Evolutionary conservation across 2,329 filamentous ascomycete species (phyloP).

Genomic region (Colletotrichum sp.): DNA sequence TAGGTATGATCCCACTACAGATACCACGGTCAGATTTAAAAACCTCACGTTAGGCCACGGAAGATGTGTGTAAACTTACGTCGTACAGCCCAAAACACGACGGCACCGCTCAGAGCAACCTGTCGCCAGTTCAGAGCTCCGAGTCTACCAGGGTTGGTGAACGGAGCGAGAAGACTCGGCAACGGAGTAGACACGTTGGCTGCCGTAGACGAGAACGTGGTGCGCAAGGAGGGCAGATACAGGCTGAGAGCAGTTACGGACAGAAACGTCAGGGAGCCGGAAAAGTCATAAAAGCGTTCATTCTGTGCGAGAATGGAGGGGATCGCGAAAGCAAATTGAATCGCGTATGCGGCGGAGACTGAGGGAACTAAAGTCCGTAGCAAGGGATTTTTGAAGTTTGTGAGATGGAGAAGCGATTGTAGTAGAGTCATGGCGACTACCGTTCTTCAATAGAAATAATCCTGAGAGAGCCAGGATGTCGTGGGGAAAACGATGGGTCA

Average conservation of each 20-base stretch:
- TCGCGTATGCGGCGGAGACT: slow-evolving; percentile 64
- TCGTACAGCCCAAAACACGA: slow-evolving; percentile 63
- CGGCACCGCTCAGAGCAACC: slow-evolving; percentile 42
- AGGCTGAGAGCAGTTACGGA: slow-evolving; percentile 67
- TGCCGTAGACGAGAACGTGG: slow-evolving; percentile 47
- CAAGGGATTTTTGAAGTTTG: slow-evolving; percentile 66
- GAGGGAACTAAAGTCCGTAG: slow-evolving; percentile 67
- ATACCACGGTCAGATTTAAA: background rate
- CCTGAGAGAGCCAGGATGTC: background rate
- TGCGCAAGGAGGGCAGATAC: slow-evolving; percentile 64
- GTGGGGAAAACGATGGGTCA: background rate
- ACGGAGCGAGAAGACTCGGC: slow-evolving; percentile 50
- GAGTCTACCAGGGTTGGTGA: slow-evolving; percentile 45
- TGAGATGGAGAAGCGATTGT: slow-evolving; percentile 58
- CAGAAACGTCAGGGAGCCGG: slow-evolving; percentile 70
- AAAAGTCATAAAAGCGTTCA: slow-evolving; percentile 73
- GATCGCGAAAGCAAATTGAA: slow-evolving; percentile 66
- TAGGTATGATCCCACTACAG: slow-evolving; percentile 66
- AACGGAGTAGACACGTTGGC: slow-evolving; percentile 41
- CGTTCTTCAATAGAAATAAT: background rate
- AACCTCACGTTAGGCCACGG: background rate
- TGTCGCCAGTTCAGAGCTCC: slow-evolving; percentile 65
- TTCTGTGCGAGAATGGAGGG: slow-evolving; percentile 65
- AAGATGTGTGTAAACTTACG: slow-evolving; percentile 44
- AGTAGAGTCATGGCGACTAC: slow-evolving; percentile 35